Evolutionary conservation across 2,329 filamentous ascomycete species (phyloP).

Genomic region (Cryphonectria carpinicola): DNA sequence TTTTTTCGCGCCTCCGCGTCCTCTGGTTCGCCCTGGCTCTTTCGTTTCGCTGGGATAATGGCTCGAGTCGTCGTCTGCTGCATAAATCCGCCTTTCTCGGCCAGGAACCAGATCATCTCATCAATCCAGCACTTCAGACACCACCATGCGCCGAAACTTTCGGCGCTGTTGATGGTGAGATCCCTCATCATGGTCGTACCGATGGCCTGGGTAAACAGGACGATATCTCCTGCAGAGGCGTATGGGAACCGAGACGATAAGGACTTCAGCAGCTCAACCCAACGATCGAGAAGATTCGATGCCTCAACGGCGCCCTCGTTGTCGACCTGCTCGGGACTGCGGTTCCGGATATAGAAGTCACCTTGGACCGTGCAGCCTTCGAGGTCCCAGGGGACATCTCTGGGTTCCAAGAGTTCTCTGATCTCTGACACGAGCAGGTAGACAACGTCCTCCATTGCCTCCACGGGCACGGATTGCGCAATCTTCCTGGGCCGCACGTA

Average conservation of each 20-base stretch:
- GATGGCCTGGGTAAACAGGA: constrained; percentile 76
- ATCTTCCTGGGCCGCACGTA: constrained; percentile 66
- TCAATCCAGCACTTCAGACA: constrained; percentile 95
- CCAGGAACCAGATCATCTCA: constrained; percentile 90
- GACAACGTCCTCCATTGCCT: constrained; percentile 69
- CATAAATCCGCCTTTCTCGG: constrained; percentile 89
- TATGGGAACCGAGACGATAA: constrained; percentile 75
- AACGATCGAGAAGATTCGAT: constrained; percentile 76
- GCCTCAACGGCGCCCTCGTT: constrained; percentile 46
- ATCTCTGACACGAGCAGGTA: constrained; percentile 68
- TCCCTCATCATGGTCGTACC: constrained; percentile 80
- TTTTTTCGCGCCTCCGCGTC: constrained; percentile 20
- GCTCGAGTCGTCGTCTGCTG: constrained; percentile 52
- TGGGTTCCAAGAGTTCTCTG: constrained; percentile 70
- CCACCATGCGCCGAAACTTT: constrained; percentile 91
- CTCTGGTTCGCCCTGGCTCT: constrained; percentile 7
- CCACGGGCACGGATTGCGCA: constrained; percentile 64
- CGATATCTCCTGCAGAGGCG: constrained; percentile 71
- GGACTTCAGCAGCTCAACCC: constrained; percentile 72
- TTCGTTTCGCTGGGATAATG: constrained; percentile 32
- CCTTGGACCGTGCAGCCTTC: constrained; percentile 65
- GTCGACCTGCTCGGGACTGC: constrained; percentile 45
- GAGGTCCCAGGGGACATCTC: constrained; percentile 67
- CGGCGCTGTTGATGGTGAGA: constrained; percentile 75
- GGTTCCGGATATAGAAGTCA: constrained; percentile 55